Evolutionary conservation across 208 protist species (phyloP).

Genomic region (Leishmania lainsoni): DNA sequence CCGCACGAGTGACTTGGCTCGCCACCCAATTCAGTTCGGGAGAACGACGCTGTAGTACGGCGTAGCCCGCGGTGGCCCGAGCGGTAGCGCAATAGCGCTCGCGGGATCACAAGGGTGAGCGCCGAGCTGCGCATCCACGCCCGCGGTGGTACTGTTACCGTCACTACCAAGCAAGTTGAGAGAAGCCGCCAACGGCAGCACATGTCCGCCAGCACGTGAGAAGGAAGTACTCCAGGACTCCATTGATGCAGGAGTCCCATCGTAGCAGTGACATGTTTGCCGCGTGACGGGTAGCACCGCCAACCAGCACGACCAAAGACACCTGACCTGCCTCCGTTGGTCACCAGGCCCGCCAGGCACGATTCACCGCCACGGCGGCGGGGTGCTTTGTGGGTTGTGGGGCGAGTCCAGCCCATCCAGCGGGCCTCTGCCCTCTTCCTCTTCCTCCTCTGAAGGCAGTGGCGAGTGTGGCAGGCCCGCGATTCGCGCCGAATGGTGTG

Average conservation of each 20-base stretch:
- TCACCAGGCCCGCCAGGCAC: background rate
- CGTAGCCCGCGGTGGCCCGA: background rate
- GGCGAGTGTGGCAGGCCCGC: background rate
- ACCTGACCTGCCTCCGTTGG: background rate
- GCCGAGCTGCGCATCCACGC: background rate
- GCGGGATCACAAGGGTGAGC: background rate
- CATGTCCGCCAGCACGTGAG: conserved; percentile 33
- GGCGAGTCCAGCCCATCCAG: background rate
- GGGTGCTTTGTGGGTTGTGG: background rate
- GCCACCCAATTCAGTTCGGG: conserved; percentile 39
- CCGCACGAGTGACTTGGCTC: conserved; percentile 34
- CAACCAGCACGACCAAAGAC: background rate
- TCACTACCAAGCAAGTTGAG: background rate
- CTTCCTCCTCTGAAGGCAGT: background rate
- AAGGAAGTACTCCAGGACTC: conserved; percentile 1
- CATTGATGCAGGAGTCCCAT: conserved; percentile 2
- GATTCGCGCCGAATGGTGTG: background rate
- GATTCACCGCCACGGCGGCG: background rate
- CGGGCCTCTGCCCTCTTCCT: background rate
- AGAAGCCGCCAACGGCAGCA: conserved; percentile 29
- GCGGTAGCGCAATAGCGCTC: background rate
- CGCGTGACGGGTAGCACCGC: background rate
- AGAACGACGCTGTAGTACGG: conserved; percentile 13
- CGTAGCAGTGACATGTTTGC: background rate
- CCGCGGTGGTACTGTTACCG: background rate